Conservation (phyloP, 1,139 yeast species). For the Hemisphaericaspora lyxosophila region DNA sequence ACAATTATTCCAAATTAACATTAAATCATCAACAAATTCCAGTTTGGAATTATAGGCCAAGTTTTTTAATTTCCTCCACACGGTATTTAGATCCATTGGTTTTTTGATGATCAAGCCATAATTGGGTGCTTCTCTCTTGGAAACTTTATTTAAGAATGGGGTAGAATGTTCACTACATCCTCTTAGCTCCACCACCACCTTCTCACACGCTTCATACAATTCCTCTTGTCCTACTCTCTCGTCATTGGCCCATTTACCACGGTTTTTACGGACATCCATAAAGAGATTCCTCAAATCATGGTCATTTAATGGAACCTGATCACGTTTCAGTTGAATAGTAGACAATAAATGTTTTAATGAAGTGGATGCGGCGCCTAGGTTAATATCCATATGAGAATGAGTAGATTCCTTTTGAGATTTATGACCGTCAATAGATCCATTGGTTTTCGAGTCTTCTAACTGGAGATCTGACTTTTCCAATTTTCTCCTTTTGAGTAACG, state of each 20-base stretch:
- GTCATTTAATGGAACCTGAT: constrained; percentile 74
- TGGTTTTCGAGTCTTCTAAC: constrained; percentile 42
- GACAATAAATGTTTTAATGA: constrained; percentile 79
- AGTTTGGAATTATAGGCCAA: constrained; percentile 80
- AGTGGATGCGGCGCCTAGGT: constrained; percentile 61
- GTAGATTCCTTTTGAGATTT: constrained; percentile 8
- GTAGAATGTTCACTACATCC: constrained; percentile 96
- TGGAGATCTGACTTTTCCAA: constrained; percentile 79
- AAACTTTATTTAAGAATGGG: constrained; percentile 90
- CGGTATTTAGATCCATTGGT: constrained; percentile 97
- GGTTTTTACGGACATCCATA: constrained; percentile 88
- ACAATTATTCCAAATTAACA: constrained; percentile 95
- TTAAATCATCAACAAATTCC: constrained; percentile 88
- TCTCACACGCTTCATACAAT: constrained; percentile 94
- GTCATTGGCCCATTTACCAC: constrained; percentile 97
- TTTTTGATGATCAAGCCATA: constrained; percentile 84
- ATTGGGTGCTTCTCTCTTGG: constrained; percentile 96
- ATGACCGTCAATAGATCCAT: constrained; percentile 7
- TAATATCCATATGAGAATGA: constrained; percentile 14
- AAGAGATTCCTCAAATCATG: constrained; percentile 80
- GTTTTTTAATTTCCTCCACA: constrained; percentile 80
- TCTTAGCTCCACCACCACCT: constrained; percentile 84
- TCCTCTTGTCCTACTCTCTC: constrained; percentile 97
- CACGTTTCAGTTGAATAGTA: constrained; percentile 76
- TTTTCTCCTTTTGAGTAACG: constrained; percentile 71